Evolutionary conservation across 768 basidiomycete species (phyloP), one percentile per base, ranked within the genome.

Genomic region (Cytidiella melzeri): DNA sequence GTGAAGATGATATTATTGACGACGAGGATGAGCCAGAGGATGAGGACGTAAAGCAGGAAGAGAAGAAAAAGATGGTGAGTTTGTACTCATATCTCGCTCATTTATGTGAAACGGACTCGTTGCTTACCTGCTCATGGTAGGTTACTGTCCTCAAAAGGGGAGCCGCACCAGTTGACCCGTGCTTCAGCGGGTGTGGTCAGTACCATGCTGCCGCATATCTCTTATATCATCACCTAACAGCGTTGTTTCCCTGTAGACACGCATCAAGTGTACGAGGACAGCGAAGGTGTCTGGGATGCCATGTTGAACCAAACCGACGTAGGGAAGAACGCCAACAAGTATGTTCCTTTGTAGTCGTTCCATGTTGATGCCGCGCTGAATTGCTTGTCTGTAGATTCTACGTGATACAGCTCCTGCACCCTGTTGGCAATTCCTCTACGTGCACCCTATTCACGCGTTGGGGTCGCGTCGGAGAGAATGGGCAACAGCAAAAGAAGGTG

Each of bases 251-350:
- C 10, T 12, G 12, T 57, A 80, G 78, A 62, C 41, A 73, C 76
- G 1, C 78, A 80, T 56, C 70, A 79, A 58, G 79, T 81, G 5
- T 76, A 71, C 47, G 52, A 58, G 25, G 68, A 70, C 36, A 60
- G 51, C 4, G 72, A 73, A 43, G 62, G 59, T 12, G 65, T 71
- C 10, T 81, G 77, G 77, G 80, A 81, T 57, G 79, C 78, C 30
- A 80, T 79, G 75, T 70, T 80, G 47, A 81, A 80, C 60, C 80
- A 80, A 57, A 80, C 80, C 1, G 71, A 80, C 53, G 68, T 80
- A 43, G 72, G 70, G 38, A 69, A 67, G 30, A 80, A 80, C 57
- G 64, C 66, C 36, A 70, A 70, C 59, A 80, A 81, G 77, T 79
- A 41, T 40, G 63, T 49, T 23, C 2, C 28, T 24, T 23, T n/a